Conservation (phyloP, 1,284 basidiomycete genomes). For the Trametes pubescens region DNA sequence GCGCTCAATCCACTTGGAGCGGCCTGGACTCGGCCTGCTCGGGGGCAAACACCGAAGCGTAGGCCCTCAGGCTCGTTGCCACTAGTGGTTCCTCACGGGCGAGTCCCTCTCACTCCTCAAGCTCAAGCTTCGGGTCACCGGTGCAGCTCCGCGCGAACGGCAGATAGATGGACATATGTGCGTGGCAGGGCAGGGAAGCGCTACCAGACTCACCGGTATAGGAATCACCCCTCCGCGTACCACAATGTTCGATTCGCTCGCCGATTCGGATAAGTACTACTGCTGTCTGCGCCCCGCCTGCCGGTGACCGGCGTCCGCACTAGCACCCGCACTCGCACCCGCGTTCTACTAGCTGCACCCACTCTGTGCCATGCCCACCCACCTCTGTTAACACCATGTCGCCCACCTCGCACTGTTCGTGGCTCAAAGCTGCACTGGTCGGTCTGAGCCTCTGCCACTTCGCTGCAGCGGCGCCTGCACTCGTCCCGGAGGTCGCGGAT, state of each 20-base stretch:
- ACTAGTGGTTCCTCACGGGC: no score
- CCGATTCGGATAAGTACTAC: not conserved
- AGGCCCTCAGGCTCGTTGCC: no score
- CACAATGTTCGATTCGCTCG: not conserved
- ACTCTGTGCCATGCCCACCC: not conserved
- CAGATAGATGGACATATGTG: conserved; percentile 14
- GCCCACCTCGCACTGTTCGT: not conserved
- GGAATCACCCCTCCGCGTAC: not conserved
- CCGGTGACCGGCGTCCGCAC: not conserved
- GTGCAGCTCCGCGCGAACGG: not conserved
- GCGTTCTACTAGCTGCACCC: conserved; percentile 7
- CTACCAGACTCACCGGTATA: no score
- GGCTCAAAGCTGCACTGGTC: conserved; percentile 3
- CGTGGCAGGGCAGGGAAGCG: not conserved
- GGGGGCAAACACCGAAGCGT: no score
- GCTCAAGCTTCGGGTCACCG: no score
- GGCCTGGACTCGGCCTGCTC: no score
- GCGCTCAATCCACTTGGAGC: no score
- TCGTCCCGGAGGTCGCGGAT: conserved; percentile 14
- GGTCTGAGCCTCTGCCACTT: not conserved
- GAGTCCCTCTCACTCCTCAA: no score
- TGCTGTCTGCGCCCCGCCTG: not conserved
- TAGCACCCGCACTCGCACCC: conserved; percentile 8
- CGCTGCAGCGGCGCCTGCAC: conserved; percentile 31
- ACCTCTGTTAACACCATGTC: not conserved